phyloP scores from a whole-genome alignment of 805 yeast genomes.

The Candida jianshihensis region DNA sequence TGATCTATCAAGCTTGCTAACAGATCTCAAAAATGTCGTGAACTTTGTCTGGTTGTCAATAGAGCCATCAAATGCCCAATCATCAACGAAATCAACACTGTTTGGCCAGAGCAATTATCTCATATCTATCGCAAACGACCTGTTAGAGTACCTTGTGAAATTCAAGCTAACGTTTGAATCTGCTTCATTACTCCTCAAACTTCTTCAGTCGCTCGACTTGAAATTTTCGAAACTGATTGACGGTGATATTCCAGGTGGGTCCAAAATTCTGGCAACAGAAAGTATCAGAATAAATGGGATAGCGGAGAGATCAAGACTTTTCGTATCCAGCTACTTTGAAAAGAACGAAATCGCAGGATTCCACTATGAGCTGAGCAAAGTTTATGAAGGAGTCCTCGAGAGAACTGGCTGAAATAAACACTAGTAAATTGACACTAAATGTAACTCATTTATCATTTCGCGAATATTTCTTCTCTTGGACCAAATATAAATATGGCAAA shows the following conservation, averaged over 20 bases:
- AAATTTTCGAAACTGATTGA: constrained; percentile 33
- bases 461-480: no score
- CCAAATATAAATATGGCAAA: no score
- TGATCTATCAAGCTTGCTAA: constrained; percentile 26
- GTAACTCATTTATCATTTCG: no score
- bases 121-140: constrained; percentile 57
- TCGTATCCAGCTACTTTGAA: constrained; percentile 30
- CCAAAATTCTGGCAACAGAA: constrained; percentile 40
- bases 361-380: constrained; percentile 36
- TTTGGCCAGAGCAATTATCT: constrained; percentile 62
- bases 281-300: constrained; percentile 44
- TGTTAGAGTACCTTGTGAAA: constrained; percentile 52
- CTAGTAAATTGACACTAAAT: no score
- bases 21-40: constrained; percentile 41
- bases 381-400: constrained; percentile 38
- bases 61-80: constrained; percentile 24
- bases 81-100: constrained; percentile 17
- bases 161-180: constrained; percentile 26
- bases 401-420: constrained; percentile 21
- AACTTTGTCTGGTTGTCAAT: constrained; percentile 61
- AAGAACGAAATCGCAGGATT: constrained; percentile 31
- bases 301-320: constrained; percentile 43
- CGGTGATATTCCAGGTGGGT: constrained; percentile 27
- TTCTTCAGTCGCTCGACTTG: constrained; percentile 33
- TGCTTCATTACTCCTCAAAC: constrained; percentile 29